Conservation (phyloP, 1,139 yeast genomes). For the Geotrichum siamense region DNA sequence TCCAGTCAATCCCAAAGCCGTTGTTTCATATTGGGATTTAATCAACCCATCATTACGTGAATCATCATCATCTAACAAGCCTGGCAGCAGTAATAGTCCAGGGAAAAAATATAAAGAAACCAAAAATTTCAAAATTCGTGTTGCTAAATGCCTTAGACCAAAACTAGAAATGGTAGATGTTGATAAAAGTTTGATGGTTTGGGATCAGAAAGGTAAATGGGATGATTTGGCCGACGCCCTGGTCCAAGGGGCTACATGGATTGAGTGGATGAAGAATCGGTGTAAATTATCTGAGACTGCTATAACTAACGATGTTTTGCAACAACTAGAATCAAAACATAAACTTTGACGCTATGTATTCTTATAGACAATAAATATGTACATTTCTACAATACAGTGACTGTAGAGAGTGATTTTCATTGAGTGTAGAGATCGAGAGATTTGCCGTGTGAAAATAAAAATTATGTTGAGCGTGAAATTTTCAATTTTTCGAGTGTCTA, state of each 20-base stretch:
- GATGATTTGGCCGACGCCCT: constrained; percentile 59
- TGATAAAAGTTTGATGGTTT: neutral
- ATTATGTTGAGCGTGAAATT: too few relatives aligned
- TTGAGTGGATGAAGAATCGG: constrained; percentile 39
- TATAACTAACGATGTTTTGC: too few relatives aligned
- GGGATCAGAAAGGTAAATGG: constrained; percentile 36
- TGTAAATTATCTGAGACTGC: too few relatives aligned
- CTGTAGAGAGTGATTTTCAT: too few relatives aligned
- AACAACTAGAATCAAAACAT: too few relatives aligned
- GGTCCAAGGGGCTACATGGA: constrained; percentile 50
- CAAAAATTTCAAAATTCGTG: constrained; percentile 5
- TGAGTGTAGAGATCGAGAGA: too few relatives aligned
- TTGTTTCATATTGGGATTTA: constrained; percentile 12
- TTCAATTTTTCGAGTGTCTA: too few relatives aligned
- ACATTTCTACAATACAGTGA: too few relatives aligned
- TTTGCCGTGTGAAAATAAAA: too few relatives aligned
- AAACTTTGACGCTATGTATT: too few relatives aligned
- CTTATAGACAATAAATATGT: too few relatives aligned
- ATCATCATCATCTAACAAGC: neutral
- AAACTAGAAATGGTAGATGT: neutral
- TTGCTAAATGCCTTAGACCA: constrained; percentile 3
- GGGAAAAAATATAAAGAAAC: constrained; percentile 9
- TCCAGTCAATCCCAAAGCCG: constrained; percentile 11
- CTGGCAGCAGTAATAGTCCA: neutral
- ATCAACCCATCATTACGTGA: neutral